These are phyloP conservation scores for Wickerhamiella azyma DNA, from an alignment of 805 yeast species.

Conservation along the genomic window DNA sequence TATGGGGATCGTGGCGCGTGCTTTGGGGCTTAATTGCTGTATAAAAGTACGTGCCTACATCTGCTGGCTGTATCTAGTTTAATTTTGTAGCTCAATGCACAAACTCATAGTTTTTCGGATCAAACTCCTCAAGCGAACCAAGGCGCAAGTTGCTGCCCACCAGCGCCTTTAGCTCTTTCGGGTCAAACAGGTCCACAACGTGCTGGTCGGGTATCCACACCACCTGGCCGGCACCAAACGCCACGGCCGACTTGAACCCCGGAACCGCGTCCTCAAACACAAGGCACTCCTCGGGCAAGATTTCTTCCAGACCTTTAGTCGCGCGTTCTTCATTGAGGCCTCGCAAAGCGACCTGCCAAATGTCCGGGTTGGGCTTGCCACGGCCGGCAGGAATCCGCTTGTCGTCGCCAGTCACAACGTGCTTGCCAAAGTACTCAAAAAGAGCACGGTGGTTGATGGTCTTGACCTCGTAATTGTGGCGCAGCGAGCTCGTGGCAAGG, in stretches of 20 bases:
- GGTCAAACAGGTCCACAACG: slow-evolving; percentile 17
- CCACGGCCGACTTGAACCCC: slow-evolving; percentile 73
- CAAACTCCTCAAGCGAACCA: slow-evolving; percentile 38
- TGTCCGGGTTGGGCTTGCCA: slow-evolving; percentile 91
- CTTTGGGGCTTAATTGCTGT: background rate
- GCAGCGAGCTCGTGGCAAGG: slow-evolving; percentile 74
- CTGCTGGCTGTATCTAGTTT: background rate
- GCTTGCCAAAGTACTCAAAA: slow-evolving; percentile 50
- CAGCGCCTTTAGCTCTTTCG: slow-evolving; percentile 15
- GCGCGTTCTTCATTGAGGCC: slow-evolving; percentile 46
- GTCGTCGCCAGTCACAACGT: slow-evolving; percentile 82
- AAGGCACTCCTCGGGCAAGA: slow-evolving; percentile 63
- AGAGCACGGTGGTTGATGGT: slow-evolving; percentile 55
- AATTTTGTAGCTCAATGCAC: background rate
- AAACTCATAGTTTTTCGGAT: slow-evolving; percentile 30
- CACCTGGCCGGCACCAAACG: slow-evolving; percentile 64
- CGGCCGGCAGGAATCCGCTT: slow-evolving; percentile 65
- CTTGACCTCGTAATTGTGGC: slow-evolving; percentile 48
- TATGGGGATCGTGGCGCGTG: background rate
- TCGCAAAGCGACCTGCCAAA: slow-evolving; percentile 71
- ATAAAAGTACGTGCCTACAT: background rate
- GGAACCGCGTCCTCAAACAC: slow-evolving; percentile 94
- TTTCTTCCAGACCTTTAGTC: slow-evolving; percentile 31
- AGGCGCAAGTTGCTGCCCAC: slow-evolving; percentile 47
- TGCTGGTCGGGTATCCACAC: slow-evolving; percentile 65